phyloP scores from a whole-genome alignment of 192 early-diverging fungal genomes.

The Backusella morwellensis region DNA sequence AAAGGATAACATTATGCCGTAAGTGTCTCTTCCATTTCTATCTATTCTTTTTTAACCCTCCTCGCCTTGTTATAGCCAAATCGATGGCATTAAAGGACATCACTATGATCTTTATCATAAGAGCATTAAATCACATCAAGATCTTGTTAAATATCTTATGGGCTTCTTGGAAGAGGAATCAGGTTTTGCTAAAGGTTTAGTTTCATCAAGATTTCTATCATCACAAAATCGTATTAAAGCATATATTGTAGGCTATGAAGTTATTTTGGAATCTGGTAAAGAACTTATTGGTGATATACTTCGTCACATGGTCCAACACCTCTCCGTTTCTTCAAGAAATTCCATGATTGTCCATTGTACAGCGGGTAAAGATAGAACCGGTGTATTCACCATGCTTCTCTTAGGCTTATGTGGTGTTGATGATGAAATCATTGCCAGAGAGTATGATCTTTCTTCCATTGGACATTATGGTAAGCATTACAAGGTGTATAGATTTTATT shows the following conservation, averaged over 20 bases:
- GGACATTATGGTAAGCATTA: conserved; percentile 33
- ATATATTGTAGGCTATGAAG: conserved; percentile 35
- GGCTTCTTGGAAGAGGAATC: neutral
- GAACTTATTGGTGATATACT: conserved; percentile 39
- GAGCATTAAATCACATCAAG: neutral
- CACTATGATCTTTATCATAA: conserved; percentile 6
- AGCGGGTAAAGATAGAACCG: conserved; percentile 71
- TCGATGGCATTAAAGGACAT: conserved; percentile 34
- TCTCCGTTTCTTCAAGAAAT: neutral
- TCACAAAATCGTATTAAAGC: neutral
- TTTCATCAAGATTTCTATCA: neutral
- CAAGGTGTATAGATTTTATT: too few relatives aligned
- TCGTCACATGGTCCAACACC: conserved; percentile 40
- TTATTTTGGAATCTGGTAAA: conserved; percentile 44
- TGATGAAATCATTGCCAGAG: conserved; percentile 64
- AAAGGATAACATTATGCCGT: conserved; percentile 38
- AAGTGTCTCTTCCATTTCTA: neutral
- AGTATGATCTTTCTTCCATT: conserved; percentile 55
- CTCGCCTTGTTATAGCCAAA: conserved; percentile 21
- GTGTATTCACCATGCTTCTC: conserved; percentile 56
- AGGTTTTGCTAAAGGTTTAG: conserved; percentile 8
- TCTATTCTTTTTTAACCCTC: neutral
- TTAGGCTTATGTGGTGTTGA: conserved; percentile 61
- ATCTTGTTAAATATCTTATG: neutral
- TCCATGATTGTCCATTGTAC: conserved; percentile 66